Evolutionary conservation across 176 grass and related monocot genomes (phyloP), one percentile per base, ranked within the genome.

Genomic region (Coix lacrymajobi): DNA sequence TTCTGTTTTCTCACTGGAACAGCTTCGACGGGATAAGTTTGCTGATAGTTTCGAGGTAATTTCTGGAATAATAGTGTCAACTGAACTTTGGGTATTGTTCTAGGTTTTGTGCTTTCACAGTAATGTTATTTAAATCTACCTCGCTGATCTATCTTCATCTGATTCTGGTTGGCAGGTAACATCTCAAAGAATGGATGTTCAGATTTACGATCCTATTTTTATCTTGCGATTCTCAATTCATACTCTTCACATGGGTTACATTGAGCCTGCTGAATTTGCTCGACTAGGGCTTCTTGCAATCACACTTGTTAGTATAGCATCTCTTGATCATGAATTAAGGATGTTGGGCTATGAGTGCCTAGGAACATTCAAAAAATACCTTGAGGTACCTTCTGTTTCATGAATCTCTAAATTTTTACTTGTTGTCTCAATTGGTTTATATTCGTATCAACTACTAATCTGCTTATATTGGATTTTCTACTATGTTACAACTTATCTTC

Each of bases 341-440:
- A 97, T 89, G 76, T 73, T 97, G 84, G 95, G 88, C 61, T 97
- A 97, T 63, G 92, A 91, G 80, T 88, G 86, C 79, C 88, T 97
- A 81, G 84, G 81, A 61, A 87, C 64, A 86, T 92, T 94, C 71
- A 97, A 93, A 81, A 83, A 81, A 41, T 87, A 75, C 67, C 81
- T 97, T 10, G 90, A 97, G 95, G 95, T 97, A 94, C 62, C 62
- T 67, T 15, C 58, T 83, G 52, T 66, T 84, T 88, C 40, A 58
- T 66, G 52, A 71, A 84, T 66, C 19, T 79, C 51, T 17, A 86
- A 31, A 67, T 69, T 67, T 44, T 82, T 24, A 30, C 66, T 39
- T 62, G 4, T 66, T 67, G 13, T 76, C 51, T 84, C 26, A 63
- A 70, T 76, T 68, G 8, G 71, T 66, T 71, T 52, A 56, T 79